Evolutionary conservation across 176 grass and related monocot genomes (phyloP).

Genomic region (Oryza nivara): DNA sequence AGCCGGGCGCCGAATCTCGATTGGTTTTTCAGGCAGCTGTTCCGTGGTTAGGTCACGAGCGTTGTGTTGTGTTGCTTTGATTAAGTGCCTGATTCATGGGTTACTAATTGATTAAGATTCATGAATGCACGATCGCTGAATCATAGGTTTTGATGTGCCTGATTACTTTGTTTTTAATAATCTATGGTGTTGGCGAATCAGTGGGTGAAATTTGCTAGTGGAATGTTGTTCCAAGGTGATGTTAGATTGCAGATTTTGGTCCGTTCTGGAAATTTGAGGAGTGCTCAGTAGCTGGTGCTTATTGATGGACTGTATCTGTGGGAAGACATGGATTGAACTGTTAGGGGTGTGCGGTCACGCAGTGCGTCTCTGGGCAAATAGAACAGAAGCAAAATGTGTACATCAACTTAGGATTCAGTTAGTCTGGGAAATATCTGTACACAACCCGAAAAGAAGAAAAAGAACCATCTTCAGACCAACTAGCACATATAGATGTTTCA

Average conservation of each 20-base stretch:
- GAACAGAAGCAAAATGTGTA: background rate
- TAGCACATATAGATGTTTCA: background rate
- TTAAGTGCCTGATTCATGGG: background rate
- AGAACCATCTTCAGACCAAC: background rate
- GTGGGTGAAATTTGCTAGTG: background rate
- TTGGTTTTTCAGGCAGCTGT: background rate
- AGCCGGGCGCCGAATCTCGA: slow-evolving; percentile 14
- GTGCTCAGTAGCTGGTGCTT: background rate
- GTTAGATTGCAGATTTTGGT: slow-evolving; percentile 14
- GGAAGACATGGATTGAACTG: background rate
- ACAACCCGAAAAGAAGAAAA: background rate
- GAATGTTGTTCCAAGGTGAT: slow-evolving; percentile 6
- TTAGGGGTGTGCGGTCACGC: background rate
- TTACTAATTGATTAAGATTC: background rate
- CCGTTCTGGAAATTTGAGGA: background rate
- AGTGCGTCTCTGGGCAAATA: background rate
- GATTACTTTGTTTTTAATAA: background rate
- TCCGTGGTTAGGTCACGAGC: slow-evolving; percentile 15
- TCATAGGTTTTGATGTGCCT: background rate
- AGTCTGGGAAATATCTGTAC: background rate
- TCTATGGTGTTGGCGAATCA: slow-evolving; percentile 5
- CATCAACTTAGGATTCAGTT: background rate
- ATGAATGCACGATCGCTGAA: background rate
- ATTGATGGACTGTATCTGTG: background rate
- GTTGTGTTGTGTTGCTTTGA: background rate